Evolutionary conservation across 2,329 filamentous ascomycete species (phyloP), one percentile per base, ranked within the genome.

Genomic region (Neofusicoccum laricinum): DNA sequence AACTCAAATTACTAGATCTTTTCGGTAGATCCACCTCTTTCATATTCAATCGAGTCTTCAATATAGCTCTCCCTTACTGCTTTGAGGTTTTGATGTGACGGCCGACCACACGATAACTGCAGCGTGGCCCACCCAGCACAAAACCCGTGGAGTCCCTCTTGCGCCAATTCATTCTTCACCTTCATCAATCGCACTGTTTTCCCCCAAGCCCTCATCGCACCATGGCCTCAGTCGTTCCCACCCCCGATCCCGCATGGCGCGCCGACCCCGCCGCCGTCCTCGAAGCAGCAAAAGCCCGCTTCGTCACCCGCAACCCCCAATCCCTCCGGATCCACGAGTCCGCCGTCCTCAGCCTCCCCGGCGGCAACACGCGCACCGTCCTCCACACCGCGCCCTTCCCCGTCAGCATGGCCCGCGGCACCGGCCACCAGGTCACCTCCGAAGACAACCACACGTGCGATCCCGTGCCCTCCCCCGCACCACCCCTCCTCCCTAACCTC

Each of bases 341-440:
- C 50, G 72, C 77, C 1, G 68, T 65, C 4, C 66, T 69, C 34
- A 71, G 68, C 48, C 64, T 79, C 2, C 77, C 77, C 1, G 76
- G 77, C 25, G 76, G 76, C 32, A 79, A 79, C 66, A 79, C 77
- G 0, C 69, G 76, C 4, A 73, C 71, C 36, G 66, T 78, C 11
- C 68, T 78, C 6, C 71, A 75, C 66, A 76, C 75, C 30, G 62
- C 70, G 3, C 77, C 77, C 4, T 79, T 77, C 64, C 77, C 77
- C 0, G 61, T 78, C 12, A 74, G 71, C 48, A 68, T 78, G 12
- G 71, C 69, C 15, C 69, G 67, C 14, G 76, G 72, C 2, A 62
- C 68, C 17, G 70, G 67, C 7, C 68, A 71, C 41, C 65, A 68
- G 30, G 68, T 78, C 17, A 62, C 65, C 19, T 71, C 70, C 17